phyloP scores from a whole-genome alignment of 2,329 filamentous ascomycete genomes.

The Aspergillus pseudonomiae region DNA sequence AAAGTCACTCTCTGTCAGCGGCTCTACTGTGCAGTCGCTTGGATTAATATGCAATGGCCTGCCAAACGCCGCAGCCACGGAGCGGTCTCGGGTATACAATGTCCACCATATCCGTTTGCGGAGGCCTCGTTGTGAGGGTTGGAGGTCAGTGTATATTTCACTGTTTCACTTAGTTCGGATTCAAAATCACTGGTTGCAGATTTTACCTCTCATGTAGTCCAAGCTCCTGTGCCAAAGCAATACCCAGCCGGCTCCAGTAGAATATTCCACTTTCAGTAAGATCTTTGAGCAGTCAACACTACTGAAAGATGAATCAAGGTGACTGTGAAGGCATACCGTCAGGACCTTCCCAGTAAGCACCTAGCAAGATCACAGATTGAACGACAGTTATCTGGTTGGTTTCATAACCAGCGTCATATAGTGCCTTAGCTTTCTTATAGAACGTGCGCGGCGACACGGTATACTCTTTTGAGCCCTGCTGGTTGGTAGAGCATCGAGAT shows the following conservation, averaged over 20 bases:
- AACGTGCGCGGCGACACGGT: conserved; percentile 11
- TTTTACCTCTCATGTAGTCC: conserved; percentile 14
- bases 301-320: background rate
- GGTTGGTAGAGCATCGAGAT: conserved; percentile 5
- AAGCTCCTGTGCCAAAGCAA: conserved; percentile 16
- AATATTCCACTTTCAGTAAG: conserved; percentile 20
- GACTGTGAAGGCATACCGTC: conserved; percentile 13
- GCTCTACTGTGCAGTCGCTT: conserved; percentile 13
- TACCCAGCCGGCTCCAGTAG: conserved; percentile 21
- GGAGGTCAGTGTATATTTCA: conserved; percentile 11
- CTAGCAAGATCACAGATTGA: conserved; percentile 15
- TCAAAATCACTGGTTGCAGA: background rate
- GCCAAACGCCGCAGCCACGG: conserved; percentile 20
- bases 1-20: conserved; percentile 14
- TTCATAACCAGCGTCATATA: conserved; percentile 20
- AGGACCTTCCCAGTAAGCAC: conserved; percentile 19
- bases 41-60: conserved; percentile 18
- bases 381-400: conserved; percentile 4
- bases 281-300: conserved; percentile 12
- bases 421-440: conserved; percentile 19
- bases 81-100: conserved; percentile 19
- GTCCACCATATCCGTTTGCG: conserved; percentile 22
- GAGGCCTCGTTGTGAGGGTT: conserved; percentile 5
- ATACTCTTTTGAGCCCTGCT: background rate
- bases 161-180: conserved; percentile 2